These are phyloP conservation scores for Xylaria sp. DNA, from an alignment of 2,329 filamentous ascomycete genomes.

Conservation along the genomic window DNA sequence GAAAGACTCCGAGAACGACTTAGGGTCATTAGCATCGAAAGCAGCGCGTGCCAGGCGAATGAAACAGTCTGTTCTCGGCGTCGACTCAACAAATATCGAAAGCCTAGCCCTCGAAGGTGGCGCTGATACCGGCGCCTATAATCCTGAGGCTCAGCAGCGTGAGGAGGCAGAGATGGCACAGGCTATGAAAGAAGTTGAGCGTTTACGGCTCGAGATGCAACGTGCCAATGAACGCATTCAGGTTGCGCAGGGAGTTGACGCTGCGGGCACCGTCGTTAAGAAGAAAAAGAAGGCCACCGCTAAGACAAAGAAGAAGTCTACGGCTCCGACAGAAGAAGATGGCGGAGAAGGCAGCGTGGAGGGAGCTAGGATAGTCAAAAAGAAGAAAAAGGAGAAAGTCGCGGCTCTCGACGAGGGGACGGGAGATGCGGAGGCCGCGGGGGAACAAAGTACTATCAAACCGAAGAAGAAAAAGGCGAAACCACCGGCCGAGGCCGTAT, in stretches of 20 bases:
- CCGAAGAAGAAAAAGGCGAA: conserved; percentile 62
- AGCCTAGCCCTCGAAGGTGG: conserved; percentile 75
- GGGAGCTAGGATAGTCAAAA: conserved; percentile 28
- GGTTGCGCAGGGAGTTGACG: conserved; percentile 73
- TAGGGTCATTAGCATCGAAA: conserved; percentile 54
- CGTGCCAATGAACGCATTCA: conserved; percentile 79
- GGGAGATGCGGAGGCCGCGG: conserved; percentile 35
- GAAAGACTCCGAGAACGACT: conserved; percentile 66
- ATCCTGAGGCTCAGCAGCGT: conserved; percentile 74
- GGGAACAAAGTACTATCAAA: conserved; percentile 47
- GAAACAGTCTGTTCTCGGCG: conserved; percentile 77
- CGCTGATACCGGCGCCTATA: conserved; percentile 54
- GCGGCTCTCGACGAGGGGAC: conserved; percentile 41
- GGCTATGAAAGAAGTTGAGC: conserved; percentile 90
- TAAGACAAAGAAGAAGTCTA: conserved; percentile 62
- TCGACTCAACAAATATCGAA: conserved; percentile 86
- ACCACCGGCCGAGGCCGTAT: conserved; percentile 45
- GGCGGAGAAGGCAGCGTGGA: conserved; percentile 17
- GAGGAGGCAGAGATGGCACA: conserved; percentile 90
- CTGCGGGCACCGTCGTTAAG: conserved; percentile 73
- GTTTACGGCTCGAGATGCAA: conserved; percentile 88
- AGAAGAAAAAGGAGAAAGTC: conserved; percentile 60
- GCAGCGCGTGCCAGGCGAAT: conserved; percentile 63
- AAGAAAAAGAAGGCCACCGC: conserved; percentile 75
- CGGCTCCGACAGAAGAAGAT: conserved; percentile 11